A percentile compares a stretch with the other conserved stretches of the same genome.
phyloP scores from a whole-genome alignment of 2,329 filamentous ascomycete genomes.

The Colletotrichum somersetense region DNA sequence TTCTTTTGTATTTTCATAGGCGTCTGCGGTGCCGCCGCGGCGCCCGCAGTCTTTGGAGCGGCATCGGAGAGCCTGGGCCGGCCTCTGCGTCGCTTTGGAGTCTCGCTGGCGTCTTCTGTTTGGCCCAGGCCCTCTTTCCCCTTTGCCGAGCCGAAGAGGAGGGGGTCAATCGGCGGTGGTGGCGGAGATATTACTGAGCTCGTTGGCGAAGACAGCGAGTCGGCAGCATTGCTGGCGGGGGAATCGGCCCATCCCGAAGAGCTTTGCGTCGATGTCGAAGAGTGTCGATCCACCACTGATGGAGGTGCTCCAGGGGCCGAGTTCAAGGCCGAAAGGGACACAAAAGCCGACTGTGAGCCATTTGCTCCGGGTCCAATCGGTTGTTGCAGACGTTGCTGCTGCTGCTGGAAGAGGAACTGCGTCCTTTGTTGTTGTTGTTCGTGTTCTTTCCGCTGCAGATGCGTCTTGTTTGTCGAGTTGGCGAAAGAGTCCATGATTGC shows the following conservation, averaged over 20 bases:
- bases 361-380: not conserved
- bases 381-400: conserved; percentile 6
- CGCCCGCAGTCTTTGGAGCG: not conserved
- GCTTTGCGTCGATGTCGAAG: conserved; percentile 1
- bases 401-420: not conserved
- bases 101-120: not conserved
- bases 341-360: not conserved
- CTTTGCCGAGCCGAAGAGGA: not conserved
- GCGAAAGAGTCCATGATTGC: conserved; percentile 16
- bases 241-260: conserved; percentile 23
- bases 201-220: conserved; percentile 6
- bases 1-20: not conserved
- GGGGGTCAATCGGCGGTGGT: conserved; percentile 17
- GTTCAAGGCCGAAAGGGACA: not conserved
- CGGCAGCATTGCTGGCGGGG: conserved; percentile 2
- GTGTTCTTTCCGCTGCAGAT: not conserved
- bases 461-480: not conserved
- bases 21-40: not conserved
- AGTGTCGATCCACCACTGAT: not conserved
- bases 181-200: conserved; percentile 18
- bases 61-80: conserved; percentile 26
- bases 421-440: conserved; percentile 1
- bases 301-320: not conserved
- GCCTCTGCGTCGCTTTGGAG: conserved; percentile 13
- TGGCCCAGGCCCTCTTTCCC: not conserved